These are phyloP conservation scores for Staphylotrichum longicolle DNA, from an alignment of 495 filamentous ascomycete genomes.

Conservation along the genomic window DNA sequence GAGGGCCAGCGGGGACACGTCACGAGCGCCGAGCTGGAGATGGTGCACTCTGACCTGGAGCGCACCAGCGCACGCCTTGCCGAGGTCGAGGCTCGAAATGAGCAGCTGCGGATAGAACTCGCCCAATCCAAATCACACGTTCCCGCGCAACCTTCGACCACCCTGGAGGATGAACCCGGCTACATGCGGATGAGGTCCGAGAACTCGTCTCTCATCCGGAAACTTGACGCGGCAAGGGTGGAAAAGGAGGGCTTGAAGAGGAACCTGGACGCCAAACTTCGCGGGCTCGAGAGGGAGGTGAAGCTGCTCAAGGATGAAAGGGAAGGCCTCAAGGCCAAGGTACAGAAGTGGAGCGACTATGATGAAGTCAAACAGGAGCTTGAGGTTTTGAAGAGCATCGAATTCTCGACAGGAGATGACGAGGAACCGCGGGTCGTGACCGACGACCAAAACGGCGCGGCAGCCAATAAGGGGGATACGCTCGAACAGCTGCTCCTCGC, in stretches of 20 bases:
- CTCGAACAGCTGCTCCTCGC: conserved; percentile 88
- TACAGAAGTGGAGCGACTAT: conserved; percentile 90
- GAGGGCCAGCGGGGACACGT: conserved; percentile 60
- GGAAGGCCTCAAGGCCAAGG: conserved; percentile 68
- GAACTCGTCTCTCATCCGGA: conserved; percentile 84
- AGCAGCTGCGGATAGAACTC: conserved; percentile 85
- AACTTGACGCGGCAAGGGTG: conserved; percentile 74
- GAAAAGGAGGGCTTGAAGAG: conserved; percentile 78
- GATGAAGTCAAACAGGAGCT: conserved; percentile 93
- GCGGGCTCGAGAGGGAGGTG: conserved; percentile 70
- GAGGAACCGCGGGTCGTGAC: conserved; percentile 54
- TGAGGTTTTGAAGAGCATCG: conserved; percentile 95
- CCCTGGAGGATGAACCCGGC: conserved; percentile 80
- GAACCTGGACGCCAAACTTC: conserved; percentile 67
- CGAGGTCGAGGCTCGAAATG: conserved; percentile 91
- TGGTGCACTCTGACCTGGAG: conserved; percentile 87
- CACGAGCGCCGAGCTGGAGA: conserved; percentile 86
- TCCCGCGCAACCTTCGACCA: conserved; percentile 53
- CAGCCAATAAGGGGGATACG: conserved; percentile 65
- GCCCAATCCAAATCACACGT: conserved; percentile 80
- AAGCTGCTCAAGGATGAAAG: conserved; percentile 64
- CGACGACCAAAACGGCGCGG: conserved; percentile 48
- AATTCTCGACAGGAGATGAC: conserved; percentile 88
- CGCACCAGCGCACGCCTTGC: conserved; percentile 82
- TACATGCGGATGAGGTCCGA: conserved; percentile 86